Evolutionary conservation across 2,329 filamentous ascomycete genomes (phyloP).

Genomic region (Fusarium fujikuroi): DNA sequence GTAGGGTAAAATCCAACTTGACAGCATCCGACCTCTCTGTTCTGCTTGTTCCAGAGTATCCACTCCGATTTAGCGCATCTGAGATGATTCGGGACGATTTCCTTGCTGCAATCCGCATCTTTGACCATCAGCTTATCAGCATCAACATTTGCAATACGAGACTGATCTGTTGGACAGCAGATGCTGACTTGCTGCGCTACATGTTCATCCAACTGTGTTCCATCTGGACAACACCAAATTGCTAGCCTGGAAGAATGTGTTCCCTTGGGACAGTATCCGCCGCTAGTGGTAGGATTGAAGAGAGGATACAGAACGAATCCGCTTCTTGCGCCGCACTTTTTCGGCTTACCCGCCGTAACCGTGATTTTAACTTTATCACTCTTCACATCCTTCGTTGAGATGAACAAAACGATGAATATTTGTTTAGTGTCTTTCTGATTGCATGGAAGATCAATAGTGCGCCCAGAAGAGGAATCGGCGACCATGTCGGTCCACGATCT

Average conservation of each 20-base stretch:
- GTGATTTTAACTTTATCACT: conserved; percentile 10
- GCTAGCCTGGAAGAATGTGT: conserved; percentile 6
- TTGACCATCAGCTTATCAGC: neutral
- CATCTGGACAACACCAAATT: conserved; percentile 27
- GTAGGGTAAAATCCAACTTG: conserved; percentile 18
- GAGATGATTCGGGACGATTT: conserved; percentile 11
- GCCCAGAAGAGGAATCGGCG: neutral
- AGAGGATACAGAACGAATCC: conserved; percentile 26
- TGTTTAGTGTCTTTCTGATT: neutral
- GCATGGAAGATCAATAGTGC: neutral
- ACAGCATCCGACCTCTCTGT: conserved; percentile 23
- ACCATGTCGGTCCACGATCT: conserved; percentile 11
- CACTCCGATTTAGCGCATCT: conserved; percentile 13
- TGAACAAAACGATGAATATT: conserved; percentile 3
- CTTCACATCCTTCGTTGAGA: conserved; percentile 3
- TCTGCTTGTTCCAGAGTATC: conserved; percentile 20
- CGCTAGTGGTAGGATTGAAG: neutral
- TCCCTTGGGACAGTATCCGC: conserved; percentile 2
- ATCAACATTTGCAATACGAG: neutral
- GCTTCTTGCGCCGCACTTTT: conserved; percentile 2
- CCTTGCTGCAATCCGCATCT: conserved; percentile 14
- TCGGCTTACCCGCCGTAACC: neutral
- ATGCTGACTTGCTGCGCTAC: conserved; percentile 6
- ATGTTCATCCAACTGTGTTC: conserved; percentile 7
- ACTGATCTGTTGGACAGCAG: conserved; percentile 27